A percentile compares a stretch with the other conserved stretches of the same genome.
phyloP scores from a whole-genome alignment of 495 filamentous ascomycete species.

The Aspergillus avenaceus region DNA sequence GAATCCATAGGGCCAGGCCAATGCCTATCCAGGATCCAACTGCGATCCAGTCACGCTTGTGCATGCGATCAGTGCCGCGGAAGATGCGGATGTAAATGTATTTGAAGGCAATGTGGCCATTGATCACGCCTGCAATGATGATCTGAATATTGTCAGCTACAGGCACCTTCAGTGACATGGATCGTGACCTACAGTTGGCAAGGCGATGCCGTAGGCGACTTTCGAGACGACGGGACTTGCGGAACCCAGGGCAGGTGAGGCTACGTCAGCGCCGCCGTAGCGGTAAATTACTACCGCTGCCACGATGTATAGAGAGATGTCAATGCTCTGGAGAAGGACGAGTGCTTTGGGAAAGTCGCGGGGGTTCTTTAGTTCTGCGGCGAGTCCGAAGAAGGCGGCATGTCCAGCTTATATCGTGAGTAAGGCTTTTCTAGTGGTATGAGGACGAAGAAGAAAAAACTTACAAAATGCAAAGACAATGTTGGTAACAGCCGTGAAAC shows the following conservation, averaged over 20 bases:
- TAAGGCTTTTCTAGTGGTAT: neutral
- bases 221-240: conserved; percentile 61
- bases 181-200: conserved; percentile 54
- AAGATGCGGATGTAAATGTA: conserved; percentile 65
- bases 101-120: conserved; percentile 58
- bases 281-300: conserved; percentile 57
- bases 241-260: conserved; percentile 69
- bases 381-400: conserved; percentile 71
- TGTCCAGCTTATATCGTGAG: conserved; percentile 46
- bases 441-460: neutral
- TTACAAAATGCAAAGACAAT: conserved; percentile 46
- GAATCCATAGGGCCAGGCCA: conserved; percentile 50
- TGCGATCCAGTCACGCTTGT: conserved; percentile 51
- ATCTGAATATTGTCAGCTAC: conserved; percentile 30
- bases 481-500: conserved; percentile 42
- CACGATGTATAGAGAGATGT: conserved; percentile 60
- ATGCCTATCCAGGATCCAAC: conserved; percentile 56
- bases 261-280: conserved; percentile 63
- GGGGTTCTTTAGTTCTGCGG: conserved; percentile 70
- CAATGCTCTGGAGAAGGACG: conserved; percentile 56
- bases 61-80: conserved; percentile 55
- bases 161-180: neutral
- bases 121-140: conserved; percentile 60
- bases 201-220: conserved; percentile 69
- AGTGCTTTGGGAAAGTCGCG: conserved; percentile 65